Percentiles rank a stretch among this genome's conserved stretches.
phyloP scores from a whole-genome alignment of 192 early-diverging fungal genomes.

The Podila minutissima region DNA sequence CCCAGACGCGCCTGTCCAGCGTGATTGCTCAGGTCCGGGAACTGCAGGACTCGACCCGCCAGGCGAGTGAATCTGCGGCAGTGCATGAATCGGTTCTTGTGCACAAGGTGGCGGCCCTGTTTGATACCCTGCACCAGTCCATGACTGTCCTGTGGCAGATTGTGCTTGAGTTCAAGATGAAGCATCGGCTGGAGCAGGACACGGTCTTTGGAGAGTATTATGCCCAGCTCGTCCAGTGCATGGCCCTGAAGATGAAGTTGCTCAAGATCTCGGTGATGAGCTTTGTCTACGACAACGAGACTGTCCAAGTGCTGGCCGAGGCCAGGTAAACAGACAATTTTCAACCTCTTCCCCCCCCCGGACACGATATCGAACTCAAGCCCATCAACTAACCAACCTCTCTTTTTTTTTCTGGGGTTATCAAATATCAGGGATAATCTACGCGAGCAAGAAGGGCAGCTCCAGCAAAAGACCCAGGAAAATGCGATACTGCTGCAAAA shows the following conservation, averaged over 20 bases:
- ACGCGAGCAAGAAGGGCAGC: not conserved
- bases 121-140: constrained; percentile 20
- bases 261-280: constrained; percentile 7
- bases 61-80: not conserved
- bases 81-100: not conserved
- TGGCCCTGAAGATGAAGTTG: constrained; percentile 27
- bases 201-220: constrained; percentile 28
- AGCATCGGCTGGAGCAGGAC: constrained; percentile 29
- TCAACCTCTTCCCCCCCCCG: too few relatives aligned
- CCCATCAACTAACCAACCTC: not conserved
- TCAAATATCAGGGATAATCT: constrained; percentile 15
- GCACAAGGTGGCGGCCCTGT: not conserved
- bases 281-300: constrained; percentile 25
- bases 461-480: constrained; percentile 9
- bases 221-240: constrained; percentile 23
- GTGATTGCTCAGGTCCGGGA: constrained; percentile 4
- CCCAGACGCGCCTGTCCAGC: not conserved
- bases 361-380: not conserved
- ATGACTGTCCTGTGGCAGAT: constrained; percentile 33
- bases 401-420: not conserved
- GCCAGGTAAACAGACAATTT: constrained; percentile 13
- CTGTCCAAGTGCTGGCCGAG: not conserved
- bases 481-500: constrained; percentile 12
- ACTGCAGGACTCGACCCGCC: not conserved
- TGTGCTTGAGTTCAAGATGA: constrained; percentile 30